Percentiles rank a stretch among this genome's conserved stretches.
These are phyloP conservation scores for Hebeloma cylindrosporum DNA, from an alignment of 768 basidiomycete genomes.

Conservation along the genomic window DNA sequence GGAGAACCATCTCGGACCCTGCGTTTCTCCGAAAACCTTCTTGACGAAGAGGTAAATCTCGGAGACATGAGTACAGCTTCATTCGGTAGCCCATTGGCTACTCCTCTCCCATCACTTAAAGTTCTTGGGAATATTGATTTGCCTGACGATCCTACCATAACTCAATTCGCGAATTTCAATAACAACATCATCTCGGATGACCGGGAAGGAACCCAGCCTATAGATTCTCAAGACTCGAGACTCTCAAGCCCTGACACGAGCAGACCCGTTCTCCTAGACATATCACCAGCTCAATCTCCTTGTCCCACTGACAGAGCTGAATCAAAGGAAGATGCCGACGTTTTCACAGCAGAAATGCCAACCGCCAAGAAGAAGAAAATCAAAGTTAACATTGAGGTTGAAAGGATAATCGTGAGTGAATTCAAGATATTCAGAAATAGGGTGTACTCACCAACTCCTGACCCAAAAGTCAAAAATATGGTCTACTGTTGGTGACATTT, in stretches of 20 bases:
- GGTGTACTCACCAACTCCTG: no score
- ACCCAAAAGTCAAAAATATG: slow-evolving; percentile 80
- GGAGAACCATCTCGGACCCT: slow-evolving; percentile 53
- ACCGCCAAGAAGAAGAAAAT: slow-evolving; percentile 33
- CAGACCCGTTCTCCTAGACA: no score
- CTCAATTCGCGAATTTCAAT: slow-evolving; percentile 10
- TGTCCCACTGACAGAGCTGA: neutral
- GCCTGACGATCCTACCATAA: slow-evolving; percentile 16
- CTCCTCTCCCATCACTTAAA: slow-evolving; percentile 8
- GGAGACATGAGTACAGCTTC: slow-evolving; percentile 52
- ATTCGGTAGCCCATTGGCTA: slow-evolving; percentile 31
- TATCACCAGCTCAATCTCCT: no score
- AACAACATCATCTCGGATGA: no score
- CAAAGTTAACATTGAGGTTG: slow-evolving; percentile 60
- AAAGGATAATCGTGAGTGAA: slow-evolving; percentile 58
- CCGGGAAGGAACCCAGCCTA: no score
- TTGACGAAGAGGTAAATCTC: slow-evolving; percentile 65
- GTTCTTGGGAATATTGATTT: slow-evolving; percentile 16
- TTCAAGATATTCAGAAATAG: no score
- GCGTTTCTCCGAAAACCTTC: slow-evolving; percentile 60
- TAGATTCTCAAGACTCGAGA: no score
- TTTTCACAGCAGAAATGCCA: slow-evolving; percentile 13
- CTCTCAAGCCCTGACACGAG: no score
- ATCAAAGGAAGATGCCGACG: neutral
- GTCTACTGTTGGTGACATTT: slow-evolving; percentile 60